phyloP scores from a whole-genome alignment of 75 land plant species.

The Chamaecyparis obtusa region DNA sequence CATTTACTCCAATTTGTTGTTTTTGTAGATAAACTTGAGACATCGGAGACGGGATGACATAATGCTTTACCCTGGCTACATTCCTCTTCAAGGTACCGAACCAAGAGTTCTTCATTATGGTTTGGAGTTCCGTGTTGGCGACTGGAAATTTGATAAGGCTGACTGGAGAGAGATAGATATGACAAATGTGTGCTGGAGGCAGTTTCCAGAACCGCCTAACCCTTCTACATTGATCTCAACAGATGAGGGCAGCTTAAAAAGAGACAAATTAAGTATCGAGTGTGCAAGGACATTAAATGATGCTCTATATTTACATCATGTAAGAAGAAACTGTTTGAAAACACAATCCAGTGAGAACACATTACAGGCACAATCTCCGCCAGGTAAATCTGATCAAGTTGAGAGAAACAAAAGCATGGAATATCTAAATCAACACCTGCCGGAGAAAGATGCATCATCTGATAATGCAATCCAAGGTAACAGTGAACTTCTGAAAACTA shows the following conservation, averaged over 20 bases:
- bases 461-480: background rate
- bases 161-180: conserved; percentile 73
- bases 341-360: background rate
- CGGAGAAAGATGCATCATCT: background rate
- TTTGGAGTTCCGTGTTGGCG: conserved; percentile 63
- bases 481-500: conserved; percentile 1
- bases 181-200: conserved; percentile 82
- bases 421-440: background rate
- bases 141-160: conserved; percentile 91
- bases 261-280: conserved; percentile 86
- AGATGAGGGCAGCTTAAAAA: conserved; percentile 21
- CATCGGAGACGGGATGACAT: conserved; percentile 67
- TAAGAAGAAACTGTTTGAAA: conserved; percentile 52
- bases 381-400: background rate
- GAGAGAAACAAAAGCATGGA: background rate
- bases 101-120: conserved; percentile 93
- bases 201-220: conserved; percentile 91
- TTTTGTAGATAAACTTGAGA: conserved; percentile 65
- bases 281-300: conserved; percentile 65
- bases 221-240: conserved; percentile 43
- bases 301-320: conserved; percentile 75
- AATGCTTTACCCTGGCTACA: conserved; percentile 90
- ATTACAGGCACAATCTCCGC: background rate
- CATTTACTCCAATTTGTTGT: background rate
- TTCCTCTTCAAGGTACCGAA: conserved; percentile 58